These are phyloP conservation scores for Dendrobium officinale DNA, from an alignment of 106 monocot species.

Conservation along the genomic window DNA sequence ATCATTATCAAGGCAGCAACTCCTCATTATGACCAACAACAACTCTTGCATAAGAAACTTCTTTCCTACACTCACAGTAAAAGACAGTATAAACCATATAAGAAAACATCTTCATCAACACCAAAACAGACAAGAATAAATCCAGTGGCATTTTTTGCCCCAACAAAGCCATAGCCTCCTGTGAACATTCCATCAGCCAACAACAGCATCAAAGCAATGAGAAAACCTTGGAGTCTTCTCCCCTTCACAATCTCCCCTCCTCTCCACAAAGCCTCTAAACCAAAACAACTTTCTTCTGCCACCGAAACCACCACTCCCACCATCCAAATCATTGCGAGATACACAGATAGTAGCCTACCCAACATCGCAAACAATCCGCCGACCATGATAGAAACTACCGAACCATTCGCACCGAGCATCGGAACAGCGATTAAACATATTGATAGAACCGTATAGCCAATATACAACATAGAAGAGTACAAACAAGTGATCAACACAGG, in stretches of 20 bases:
- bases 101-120: slow-evolving; percentile 13
- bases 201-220: slow-evolving; percentile 7
- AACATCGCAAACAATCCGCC: not conserved
- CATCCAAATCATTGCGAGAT: slow-evolving; percentile 19
- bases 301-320: slow-evolving; percentile 23
- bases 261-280: slow-evolving; percentile 15
- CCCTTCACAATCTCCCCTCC: slow-evolving; percentile 15
- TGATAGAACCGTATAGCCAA: slow-evolving; percentile 6
- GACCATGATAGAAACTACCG: not conserved
- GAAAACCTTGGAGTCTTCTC: slow-evolving; percentile 11
- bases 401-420: slow-evolving; percentile 9
- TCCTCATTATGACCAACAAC: not conserved
- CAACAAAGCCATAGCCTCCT: slow-evolving; percentile 8
- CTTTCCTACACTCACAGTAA: slow-evolving; percentile 14
- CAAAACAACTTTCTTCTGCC: slow-evolving; percentile 17
- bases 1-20: not conserved
- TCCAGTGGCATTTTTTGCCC: not conserved
- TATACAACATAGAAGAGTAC: slow-evolving; percentile 13
- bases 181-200: slow-evolving; percentile 5
- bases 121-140: not conserved
- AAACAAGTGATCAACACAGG: slow-evolving; percentile 2
- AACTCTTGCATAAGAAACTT: not conserved
- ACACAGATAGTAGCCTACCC: slow-evolving; percentile 6
- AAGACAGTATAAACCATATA: slow-evolving; percentile 13
- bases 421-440: slow-evolving; percentile 8